Percentiles rank a stretch among this genome's conserved stretches.
phyloP scores from a whole-genome alignment of 768 basidiomycete genomes.

The Boletus edulis region DNA sequence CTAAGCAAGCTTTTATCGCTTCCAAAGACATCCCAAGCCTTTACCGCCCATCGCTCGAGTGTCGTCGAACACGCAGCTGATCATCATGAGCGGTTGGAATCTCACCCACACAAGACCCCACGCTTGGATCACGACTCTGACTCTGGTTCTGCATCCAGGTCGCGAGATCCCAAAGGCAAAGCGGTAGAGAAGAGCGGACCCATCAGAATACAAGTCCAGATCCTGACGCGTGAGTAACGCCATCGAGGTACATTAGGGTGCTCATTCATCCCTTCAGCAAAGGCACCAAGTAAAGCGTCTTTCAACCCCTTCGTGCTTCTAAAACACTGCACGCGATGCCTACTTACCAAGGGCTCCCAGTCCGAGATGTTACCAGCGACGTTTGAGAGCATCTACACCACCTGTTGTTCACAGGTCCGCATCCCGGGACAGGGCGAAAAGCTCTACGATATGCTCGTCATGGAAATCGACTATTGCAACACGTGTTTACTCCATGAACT shows the following conservation, averaged over 20 bases:
- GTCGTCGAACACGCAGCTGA: slow-evolving; percentile 32
- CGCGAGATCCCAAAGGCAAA: slow-evolving; percentile 32
- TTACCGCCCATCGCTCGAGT: slow-evolving; percentile 42
- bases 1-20: slow-evolving; percentile 41
- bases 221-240: slow-evolving; percentile 36
- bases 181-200: slow-evolving; percentile 33
- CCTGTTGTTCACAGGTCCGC: slow-evolving; percentile 56
- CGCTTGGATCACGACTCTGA: slow-evolving; percentile 67
- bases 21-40: slow-evolving; percentile 50
- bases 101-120: slow-evolving; percentile 66
- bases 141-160: slow-evolving; percentile 63
- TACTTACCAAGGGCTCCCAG: slow-evolving; percentile 38
- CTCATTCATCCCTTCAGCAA: slow-evolving; percentile 8
- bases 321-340: slow-evolving; percentile 36
- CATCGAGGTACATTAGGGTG: neutral
- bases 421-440: slow-evolving; percentile 53
- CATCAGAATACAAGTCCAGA: slow-evolving; percentile 47
- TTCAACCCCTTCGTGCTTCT: slow-evolving; percentile 30
- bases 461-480: slow-evolving; percentile 60
- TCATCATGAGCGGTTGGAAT: slow-evolving; percentile 44
- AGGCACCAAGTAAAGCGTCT: slow-evolving; percentile 3
- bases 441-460: slow-evolving; percentile 55
- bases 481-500: slow-evolving; percentile 41
- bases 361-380: slow-evolving; percentile 40
- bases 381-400: slow-evolving; percentile 54